Percentiles rank a stretch among this genome's conserved stretches.
phyloP scores from a whole-genome alignment of 805 yeast genomes.

The Candida insectorum region DNA sequence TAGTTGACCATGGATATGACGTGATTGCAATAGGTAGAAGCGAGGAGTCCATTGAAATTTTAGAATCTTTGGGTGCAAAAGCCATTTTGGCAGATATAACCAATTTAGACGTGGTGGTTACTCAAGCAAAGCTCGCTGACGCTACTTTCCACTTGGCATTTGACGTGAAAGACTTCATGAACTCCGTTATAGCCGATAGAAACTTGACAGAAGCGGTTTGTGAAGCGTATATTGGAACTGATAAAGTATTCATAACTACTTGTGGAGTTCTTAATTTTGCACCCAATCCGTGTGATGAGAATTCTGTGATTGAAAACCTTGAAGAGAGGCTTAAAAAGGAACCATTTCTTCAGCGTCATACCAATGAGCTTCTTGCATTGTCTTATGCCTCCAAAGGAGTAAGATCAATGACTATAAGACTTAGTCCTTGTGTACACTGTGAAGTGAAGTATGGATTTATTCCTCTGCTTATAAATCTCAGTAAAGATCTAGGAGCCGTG shows the following conservation, averaged over 20 bases:
- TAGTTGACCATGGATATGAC: constrained; percentile 19
- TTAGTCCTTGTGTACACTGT: constrained; percentile 34
- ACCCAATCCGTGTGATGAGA: too few species aligned
- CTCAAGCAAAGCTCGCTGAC: constrained; percentile 26
- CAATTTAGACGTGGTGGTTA: constrained; percentile 21
- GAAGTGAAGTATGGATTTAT: constrained; percentile 23
- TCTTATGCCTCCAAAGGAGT: constrained; percentile 18
- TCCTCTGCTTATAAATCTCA: constrained; percentile 17
- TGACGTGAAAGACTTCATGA: constrained; percentile 19
- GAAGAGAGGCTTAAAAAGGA: too few species aligned
- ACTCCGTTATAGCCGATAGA: constrained; percentile 19
- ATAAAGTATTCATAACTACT: constrained; percentile 19
- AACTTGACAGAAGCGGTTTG: constrained; percentile 22
- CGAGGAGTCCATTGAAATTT: constrained; percentile 19
- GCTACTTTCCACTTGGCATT: constrained; percentile 38
- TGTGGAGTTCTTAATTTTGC: constrained; percentile 1
- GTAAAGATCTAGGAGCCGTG: constrained; percentile 28
- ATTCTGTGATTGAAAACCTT: too few species aligned
- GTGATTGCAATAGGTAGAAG: constrained; percentile 32
- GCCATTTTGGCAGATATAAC: constrained; percentile 26
- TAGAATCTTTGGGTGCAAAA: constrained; percentile 11
- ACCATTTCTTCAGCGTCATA: too few species aligned
- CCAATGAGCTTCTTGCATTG: constrained; percentile 1
- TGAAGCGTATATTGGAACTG: constrained; percentile 24
- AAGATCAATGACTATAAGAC: constrained; percentile 18